Percentiles rank a stretch among this genome's conserved stretches.
phyloP scores from a whole-genome alignment of 164 flowering plant species.

The grape (Vitis vinifera) region DNA sequence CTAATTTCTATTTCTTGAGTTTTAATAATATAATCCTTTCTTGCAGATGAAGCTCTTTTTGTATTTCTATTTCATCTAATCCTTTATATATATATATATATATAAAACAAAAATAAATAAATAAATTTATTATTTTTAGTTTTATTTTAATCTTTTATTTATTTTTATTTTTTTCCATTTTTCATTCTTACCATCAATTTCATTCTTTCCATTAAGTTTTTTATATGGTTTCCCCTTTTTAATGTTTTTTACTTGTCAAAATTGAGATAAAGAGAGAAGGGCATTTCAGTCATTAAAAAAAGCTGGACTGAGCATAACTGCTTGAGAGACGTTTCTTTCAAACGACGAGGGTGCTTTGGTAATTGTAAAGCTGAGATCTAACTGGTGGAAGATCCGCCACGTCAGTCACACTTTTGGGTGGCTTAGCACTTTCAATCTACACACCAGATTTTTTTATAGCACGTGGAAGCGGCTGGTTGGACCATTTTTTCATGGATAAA shows the following conservation, averaged over 20 bases:
- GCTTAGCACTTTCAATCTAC: background rate
- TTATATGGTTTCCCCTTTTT: too few species aligned
- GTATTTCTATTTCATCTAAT: too few species aligned
- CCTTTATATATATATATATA: too few species aligned
- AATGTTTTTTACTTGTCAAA: background rate
- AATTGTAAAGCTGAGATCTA: background rate
- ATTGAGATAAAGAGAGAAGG: background rate
- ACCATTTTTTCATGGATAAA: background rate
- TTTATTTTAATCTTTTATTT: too few species aligned
- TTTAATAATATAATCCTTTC: too few species aligned
- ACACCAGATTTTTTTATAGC: constrained; percentile 14
- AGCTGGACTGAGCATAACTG: background rate
- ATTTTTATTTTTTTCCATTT: too few species aligned
- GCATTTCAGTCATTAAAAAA: background rate
- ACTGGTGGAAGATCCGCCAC: constrained; percentile 28
- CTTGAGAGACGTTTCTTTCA: background rate
- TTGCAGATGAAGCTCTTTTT: too few species aligned
- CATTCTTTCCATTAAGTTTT: too few species aligned
- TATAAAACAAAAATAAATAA: too few species aligned
- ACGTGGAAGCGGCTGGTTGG: constrained; percentile 31
- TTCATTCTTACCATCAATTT: too few species aligned
- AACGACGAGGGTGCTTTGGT: constrained; percentile 12
- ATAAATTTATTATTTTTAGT: too few species aligned
- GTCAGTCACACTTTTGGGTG: constrained; percentile 14
- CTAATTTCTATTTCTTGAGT: too few species aligned